phyloP scores from a whole-genome alignment of 768 basidiomycete species.

The Boletales sp. region DNA sequence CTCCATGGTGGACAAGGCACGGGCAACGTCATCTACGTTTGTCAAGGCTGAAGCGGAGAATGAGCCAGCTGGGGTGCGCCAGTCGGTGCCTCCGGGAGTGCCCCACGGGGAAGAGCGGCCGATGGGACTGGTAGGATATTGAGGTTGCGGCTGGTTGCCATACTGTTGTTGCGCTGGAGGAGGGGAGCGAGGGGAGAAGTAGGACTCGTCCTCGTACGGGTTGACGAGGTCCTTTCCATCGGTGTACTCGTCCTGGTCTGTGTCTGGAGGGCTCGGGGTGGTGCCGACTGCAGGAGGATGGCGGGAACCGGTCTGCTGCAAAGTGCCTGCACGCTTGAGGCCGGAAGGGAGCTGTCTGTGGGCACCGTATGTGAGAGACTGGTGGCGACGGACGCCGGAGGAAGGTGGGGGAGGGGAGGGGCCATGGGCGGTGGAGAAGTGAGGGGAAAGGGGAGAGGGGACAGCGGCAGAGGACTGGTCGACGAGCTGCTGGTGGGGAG shows the following conservation, averaged over 20 bases:
- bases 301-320: slow-evolving; percentile 46
- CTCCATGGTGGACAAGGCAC: slow-evolving; percentile 69
- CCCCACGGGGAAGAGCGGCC: slow-evolving; percentile 68
- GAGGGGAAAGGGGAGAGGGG: slow-evolving; percentile 62
- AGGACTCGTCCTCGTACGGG: slow-evolving; percentile 49
- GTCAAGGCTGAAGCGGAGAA: slow-evolving; percentile 26
- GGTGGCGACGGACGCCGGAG: slow-evolving; percentile 73
- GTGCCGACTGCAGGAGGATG: slow-evolving; percentile 28
- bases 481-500: slow-evolving; percentile 46
- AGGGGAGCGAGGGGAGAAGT: slow-evolving; percentile 46
- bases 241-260: slow-evolving; percentile 51
- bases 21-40: slow-evolving; percentile 71
- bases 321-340: slow-evolving; percentile 74
- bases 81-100: slow-evolving; percentile 49
- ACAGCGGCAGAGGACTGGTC: slow-evolving; percentile 40
- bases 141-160: slow-evolving; percentile 29
- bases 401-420: slow-evolving; percentile 72
- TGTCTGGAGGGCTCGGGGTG: slow-evolving; percentile 46
- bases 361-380: slow-evolving; percentile 72
- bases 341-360: slow-evolving; percentile 50
- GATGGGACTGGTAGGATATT: slow-evolving; percentile 53
- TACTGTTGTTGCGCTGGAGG: slow-evolving; percentile 41
- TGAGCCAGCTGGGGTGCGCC: slow-evolving; percentile 45
- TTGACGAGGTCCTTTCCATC: slow-evolving; percentile 44
- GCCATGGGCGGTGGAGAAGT: slow-evolving; percentile 47